These are phyloP conservation scores for Spirogloea muscicola DNA, from an alignment of 139 green algal species.

Conservation along the genomic window DNA sequence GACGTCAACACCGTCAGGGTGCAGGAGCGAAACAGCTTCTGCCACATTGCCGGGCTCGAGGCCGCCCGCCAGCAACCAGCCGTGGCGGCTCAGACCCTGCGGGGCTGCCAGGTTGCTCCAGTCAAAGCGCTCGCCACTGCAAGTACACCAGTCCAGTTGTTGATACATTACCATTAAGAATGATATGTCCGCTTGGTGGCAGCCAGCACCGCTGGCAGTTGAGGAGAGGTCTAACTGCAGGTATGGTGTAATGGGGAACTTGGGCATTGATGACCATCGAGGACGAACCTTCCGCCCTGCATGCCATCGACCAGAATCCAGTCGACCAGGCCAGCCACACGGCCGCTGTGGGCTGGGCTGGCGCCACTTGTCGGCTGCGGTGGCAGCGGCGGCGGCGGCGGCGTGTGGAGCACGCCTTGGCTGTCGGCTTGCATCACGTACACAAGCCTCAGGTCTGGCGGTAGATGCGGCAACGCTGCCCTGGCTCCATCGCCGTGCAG, in stretches of 20 bases:
- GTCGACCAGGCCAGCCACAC: too few relatives aligned
- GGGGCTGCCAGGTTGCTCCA: conserved; percentile 39
- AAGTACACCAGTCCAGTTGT: too few relatives aligned
- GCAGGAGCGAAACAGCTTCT: conserved; percentile 1
- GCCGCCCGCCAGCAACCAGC: conserved; percentile 55
- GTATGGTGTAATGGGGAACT: too few relatives aligned
- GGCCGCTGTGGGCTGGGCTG: too few relatives aligned
- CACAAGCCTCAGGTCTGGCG: conserved; percentile 38
- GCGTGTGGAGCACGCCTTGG: conserved; percentile 43
- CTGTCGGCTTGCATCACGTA: conserved; percentile 53
- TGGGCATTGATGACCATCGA: not conserved
- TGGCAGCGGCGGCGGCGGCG: conserved; percentile 28
- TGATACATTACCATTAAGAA: too few relatives aligned
- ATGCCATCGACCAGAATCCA: conserved; percentile 47
- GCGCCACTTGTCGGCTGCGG: too few relatives aligned
- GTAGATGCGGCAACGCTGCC: conserved; percentile 31
- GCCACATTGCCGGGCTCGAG: conserved; percentile 53
- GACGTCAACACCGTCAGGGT: conserved; percentile 50
- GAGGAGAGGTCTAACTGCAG: too few relatives aligned
- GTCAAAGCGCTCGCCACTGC: conserved; percentile 44
- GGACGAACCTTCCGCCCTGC: conserved; percentile 28
- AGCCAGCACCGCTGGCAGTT: too few relatives aligned
- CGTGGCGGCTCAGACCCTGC: conserved; percentile 11
- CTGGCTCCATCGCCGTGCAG: conserved; percentile 53
- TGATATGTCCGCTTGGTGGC: too few relatives aligned